Base-by-base conservation (phyloP, 768 basidiomycete species). In the Collybia nuda region DNA sequence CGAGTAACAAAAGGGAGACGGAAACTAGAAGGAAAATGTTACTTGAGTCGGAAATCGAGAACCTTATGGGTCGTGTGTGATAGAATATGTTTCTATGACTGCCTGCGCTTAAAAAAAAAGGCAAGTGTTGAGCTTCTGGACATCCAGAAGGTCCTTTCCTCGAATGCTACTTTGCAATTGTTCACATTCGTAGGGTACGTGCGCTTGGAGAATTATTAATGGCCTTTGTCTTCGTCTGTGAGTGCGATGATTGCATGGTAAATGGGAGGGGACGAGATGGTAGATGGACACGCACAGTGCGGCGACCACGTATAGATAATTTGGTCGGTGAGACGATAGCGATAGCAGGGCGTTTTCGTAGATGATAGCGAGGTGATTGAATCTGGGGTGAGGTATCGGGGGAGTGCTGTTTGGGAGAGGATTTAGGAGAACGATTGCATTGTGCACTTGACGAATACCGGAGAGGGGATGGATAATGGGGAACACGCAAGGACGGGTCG, bases 331-430 rank as follows among this genome's bases (percentile, higher is more conserved):
- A 50, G 2, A 60, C 52, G 17, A 55, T 40, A 15, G 60, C 56
- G 24, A 61, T 52, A 38, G 32, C 2, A 14, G 63, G 54, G 12
- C 71, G 66, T 48, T 62, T 71, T 28, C 72, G 68, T 37, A 74
- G 56, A 47, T 67, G 53, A 44, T 70, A 74, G 37, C 67, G 69
- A 21, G 62, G 55, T 36, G 47, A 44, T 21, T 57, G 54, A 18
- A 54, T 39, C 35, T 43, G 47, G 17, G 55, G 45, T 32, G 51
- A 49, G 44, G 26, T 44, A 43, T 53, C 46, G 26, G 48, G n/a
- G 51, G 24, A 47, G 17, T 44, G 48, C 23, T 44, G 32, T 22
- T 53, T 38, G 38, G 56, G 47, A n/a, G 62, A 58, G 38, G 46
- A 45, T 29, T 49, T 56, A 8, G 56, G 53, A 42, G 53, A 51